Base-by-base conservation (phyloP, 495 filamentous ascomycete genomes). In the Copromyces sp. region DNA sequence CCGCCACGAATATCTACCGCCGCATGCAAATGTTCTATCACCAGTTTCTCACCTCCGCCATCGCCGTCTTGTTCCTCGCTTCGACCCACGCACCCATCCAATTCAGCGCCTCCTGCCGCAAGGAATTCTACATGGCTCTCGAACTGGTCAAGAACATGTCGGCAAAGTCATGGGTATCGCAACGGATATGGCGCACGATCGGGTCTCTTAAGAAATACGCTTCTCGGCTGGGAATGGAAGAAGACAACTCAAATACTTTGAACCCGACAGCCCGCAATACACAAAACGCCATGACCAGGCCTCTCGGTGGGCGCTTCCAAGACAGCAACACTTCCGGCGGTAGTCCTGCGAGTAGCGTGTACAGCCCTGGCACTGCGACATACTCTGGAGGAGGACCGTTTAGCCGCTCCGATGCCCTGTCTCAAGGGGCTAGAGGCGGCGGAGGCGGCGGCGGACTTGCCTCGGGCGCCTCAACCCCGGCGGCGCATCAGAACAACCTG, bases 101-200 rank as follows among this genome's bases (percentile, higher is more conserved):
- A 47, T 97, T 95, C 79, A 92, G 89, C 75, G 84, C 87, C 9
- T 82, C 86, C 59, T 92, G 92, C 70, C 87, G 92, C n/a, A 88
- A 90, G 72, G 93, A 95, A 79, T 97, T 95, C 75, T 94, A 95
- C 82, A 88, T 92, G 87, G 93, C 92, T 0, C 86, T 97, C 1
- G 91, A 97, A 59, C 83, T 97, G 16, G 88, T 97, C 73, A 92
- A 92, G 73, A 90, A 90, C 35, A 89, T 97, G 79, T 92, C 90
- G 59, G 89, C 88, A n/a, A 89, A 89, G 74, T 92, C 90, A 1
- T 94, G 89, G 80, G 90, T 94, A 4, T 90, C 90, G 68, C 92
- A 93, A 74, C 85, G 93, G 14, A 82, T 97, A 9, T 97, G 93
- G 93, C 89, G 89, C 75, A 94, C 91, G 1, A 91, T 97, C 78